Evolutionary conservation across 2,329 filamentous ascomycete genomes (phyloP), one percentile per base, ranked within the genome.

Genomic region (Trichoderma cornu-damae): DNA sequence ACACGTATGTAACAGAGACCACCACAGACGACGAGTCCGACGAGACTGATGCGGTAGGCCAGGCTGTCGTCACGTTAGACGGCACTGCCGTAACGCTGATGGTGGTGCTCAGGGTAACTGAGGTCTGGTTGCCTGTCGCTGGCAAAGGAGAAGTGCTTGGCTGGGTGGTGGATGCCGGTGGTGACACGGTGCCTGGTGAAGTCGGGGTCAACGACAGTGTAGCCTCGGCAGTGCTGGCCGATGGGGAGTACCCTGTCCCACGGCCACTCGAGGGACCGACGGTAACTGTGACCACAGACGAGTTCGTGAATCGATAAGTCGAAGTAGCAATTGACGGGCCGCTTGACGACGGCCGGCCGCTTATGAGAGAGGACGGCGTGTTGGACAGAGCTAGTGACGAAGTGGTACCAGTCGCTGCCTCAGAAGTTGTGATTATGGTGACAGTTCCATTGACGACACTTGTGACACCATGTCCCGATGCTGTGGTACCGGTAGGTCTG

Each of bases 401-500:
- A 38, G 44, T 51, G 8, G 49, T 28, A 34, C 30, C 20, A 12
- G 42, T 24, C n/a, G 16, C 34, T 35, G 42, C 43, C 26, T 43
- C 57, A 53, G 43, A 44, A n/a, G 20, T 37, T 38, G 49, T 48
- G 24, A 30, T 35, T n/a, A 35, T 18, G n/a, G 47, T 40, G 38
- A 46, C 46, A 51, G 51, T 59, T 38, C 58, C 58, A 28, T 51
- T 59, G 18, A 59, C 42, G n/a, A 30, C 24, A 5, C 43, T 49
- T n/a, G 53, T 56, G 44, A 34, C 16, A 57, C 46, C 30, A 2
- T 44, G 44, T 12, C n/a, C 37, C n/a, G 35, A 43, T 22, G 37
- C 20, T 28, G 46, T 32, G 38, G 37, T 50, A 44, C 46, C 30
- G 8, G 35, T 18, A 37, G 46, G 11, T 20, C 9, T 24, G 6